These are phyloP conservation scores for Saccharomycopsis olivae DNA, from an alignment of 805 yeast genomes.

Conservation along the genomic window DNA sequence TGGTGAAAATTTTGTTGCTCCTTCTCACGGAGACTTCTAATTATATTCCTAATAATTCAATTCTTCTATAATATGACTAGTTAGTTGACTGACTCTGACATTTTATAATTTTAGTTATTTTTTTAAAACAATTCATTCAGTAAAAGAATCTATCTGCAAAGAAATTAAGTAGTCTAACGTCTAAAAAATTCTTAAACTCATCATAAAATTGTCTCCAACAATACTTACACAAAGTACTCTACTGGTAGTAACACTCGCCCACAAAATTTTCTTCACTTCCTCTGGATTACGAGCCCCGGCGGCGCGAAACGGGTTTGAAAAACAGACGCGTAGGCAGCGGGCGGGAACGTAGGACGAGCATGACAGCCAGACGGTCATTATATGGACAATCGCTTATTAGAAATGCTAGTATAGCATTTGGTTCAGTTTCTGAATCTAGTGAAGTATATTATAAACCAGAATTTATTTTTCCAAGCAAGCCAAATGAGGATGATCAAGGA, in stretches of 20 bases:
- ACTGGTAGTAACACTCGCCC: no score
- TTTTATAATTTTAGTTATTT: no score
- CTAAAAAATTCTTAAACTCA: slow-evolving; percentile 17
- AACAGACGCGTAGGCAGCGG: no score
- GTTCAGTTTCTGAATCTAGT: slow-evolving; percentile 15
- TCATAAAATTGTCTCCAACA: no score
- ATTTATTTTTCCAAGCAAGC: slow-evolving; percentile 27
- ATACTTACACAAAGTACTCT: no score
- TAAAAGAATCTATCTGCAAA: slow-evolving; percentile 15
- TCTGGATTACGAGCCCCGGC: no score
- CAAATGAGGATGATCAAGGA: slow-evolving; percentile 15
- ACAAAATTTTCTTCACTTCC: no score
- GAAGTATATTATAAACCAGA: slow-evolving; percentile 25
- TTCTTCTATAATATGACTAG: no score
- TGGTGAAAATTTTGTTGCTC: slow-evolving; percentile 8
- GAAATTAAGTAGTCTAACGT: slow-evolving; percentile 19
- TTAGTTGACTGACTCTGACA: no score
- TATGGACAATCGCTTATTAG: slow-evolving; percentile 26
- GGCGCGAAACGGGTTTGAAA: no score
- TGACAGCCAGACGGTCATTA: slow-evolving; percentile 19
- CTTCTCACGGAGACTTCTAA: slow-evolving; percentile 8
- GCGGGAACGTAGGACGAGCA: no score
- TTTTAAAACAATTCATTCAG: no score
- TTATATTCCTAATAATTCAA: background rate
- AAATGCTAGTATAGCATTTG: slow-evolving; percentile 21